phyloP scores from a whole-genome alignment of 129 eudicot species.

The Artemisia annua region DNA sequence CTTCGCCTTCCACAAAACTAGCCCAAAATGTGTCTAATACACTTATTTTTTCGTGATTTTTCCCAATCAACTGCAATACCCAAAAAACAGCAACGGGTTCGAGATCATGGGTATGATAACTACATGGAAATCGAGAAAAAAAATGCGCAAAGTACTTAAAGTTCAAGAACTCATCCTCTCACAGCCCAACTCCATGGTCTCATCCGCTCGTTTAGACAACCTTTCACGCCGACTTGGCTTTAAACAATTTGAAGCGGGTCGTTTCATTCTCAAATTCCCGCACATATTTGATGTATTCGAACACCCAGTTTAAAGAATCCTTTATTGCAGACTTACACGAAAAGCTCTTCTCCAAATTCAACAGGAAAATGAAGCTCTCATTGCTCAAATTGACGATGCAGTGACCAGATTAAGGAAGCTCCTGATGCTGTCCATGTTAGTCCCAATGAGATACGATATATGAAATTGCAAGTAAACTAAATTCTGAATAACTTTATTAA shows the following conservation, averaged over 20 bases:
- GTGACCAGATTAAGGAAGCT: conserved; percentile 71
- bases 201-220: conserved; percentile 71
- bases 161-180: conserved; percentile 72
- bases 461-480: too few species aligned
- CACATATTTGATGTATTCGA: conserved; percentile 87
- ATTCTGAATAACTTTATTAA: too few species aligned
- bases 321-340: conserved; percentile 71
- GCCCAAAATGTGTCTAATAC: too few species aligned
- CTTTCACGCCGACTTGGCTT: conserved; percentile 71
- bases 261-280: conserved; percentile 75
- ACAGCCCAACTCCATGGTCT: conserved; percentile 63
- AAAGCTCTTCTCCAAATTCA: conserved; percentile 67
- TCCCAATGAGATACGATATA: too few species aligned
- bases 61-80: conserved; percentile 91
- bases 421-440: conserved; percentile 74
- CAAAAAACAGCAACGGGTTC: conserved; percentile 60
- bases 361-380: conserved; percentile 71
- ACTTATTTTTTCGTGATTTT: conserved; percentile 32
- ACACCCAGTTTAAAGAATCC: conserved; percentile 91
- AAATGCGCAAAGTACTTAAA: conserved; percentile 74
- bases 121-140: conserved; percentile 94
- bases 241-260: conserved; percentile 70
- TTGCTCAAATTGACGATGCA: conserved; percentile 59
- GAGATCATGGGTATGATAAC: conserved; percentile 83
- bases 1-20: too few species aligned